phyloP scores from a whole-genome alignment of 2,329 filamentous ascomycete genomes.

The Pseudocercospora crystallina region DNA sequence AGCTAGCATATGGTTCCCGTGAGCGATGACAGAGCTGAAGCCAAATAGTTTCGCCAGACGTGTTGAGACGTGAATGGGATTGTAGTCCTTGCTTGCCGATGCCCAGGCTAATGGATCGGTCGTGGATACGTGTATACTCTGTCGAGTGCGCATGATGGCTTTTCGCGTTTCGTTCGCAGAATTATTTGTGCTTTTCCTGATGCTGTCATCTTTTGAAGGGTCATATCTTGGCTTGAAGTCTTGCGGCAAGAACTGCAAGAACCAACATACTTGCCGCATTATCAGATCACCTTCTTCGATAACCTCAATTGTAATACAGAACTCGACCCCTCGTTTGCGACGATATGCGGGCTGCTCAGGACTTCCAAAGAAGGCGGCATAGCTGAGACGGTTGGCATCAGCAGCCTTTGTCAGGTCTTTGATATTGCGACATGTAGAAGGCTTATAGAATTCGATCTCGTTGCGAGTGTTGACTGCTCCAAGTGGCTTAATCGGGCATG shows the following conservation, averaged over 20 bases:
- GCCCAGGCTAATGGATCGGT: conserved; percentile 20
- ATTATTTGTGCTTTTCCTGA: no score
- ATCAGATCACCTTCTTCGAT: background rate
- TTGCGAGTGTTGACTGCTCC: conserved; percentile 23
- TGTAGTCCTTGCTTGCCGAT: conserved; percentile 22
- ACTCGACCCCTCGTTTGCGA: conserved; percentile 21
- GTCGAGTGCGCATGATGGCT: no score
- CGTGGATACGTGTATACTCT: background rate
- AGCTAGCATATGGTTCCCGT: conserved; percentile 23
- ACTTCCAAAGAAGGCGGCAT: conserved; percentile 16
- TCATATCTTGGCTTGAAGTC: conserved; percentile 6
- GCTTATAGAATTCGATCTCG: conserved; percentile 10
- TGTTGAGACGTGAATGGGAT: conserved; percentile 21
- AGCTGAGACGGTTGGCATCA: conserved; percentile 2
- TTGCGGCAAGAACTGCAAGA: conserved; percentile 14
- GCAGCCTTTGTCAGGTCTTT: conserved; percentile 1
- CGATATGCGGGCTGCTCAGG: conserved; percentile 8
- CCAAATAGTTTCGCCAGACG: conserved; percentile 19
- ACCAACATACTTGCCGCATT: conserved; percentile 15
- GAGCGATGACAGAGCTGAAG: conserved; percentile 18
- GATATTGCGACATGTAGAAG: conserved; percentile 6
- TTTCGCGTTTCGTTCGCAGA: no score
- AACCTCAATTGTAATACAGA: conserved; percentile 17
- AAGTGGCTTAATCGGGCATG: conserved; percentile 18
- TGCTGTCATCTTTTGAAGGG: background rate